Conservation (phyloP, 176 grass and related monocot genomes). For the Thinopyrum elongatum region DNA sequence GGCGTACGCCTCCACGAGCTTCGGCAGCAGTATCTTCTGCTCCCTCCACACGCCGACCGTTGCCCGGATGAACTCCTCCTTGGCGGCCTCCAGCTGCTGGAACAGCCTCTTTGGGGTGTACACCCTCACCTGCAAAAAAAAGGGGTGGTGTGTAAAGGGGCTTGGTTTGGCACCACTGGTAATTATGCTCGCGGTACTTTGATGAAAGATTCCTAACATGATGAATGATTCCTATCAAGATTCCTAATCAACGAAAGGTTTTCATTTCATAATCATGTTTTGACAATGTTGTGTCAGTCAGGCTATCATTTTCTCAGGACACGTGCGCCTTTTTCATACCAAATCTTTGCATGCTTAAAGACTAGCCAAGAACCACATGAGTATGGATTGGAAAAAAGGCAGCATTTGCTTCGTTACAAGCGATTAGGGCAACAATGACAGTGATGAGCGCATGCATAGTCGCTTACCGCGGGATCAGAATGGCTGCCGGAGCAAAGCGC, state of each 20-base stretch:
- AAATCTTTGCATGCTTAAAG: constrained; percentile 21
- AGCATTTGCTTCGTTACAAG: constrained; percentile 16
- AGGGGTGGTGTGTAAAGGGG: constrained; percentile 5
- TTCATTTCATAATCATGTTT: constrained; percentile 26
- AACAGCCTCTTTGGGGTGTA: constrained; percentile 74
- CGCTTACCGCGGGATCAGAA: constrained; percentile 97
- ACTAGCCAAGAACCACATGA: constrained; percentile 20
- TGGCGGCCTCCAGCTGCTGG: constrained; percentile 82
- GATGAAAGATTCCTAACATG: constrained; percentile 39
- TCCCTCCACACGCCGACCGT: constrained; percentile 86
- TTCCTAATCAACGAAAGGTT: constrained; percentile 48
- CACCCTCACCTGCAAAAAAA: constrained; percentile 63
- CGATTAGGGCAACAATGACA: constrained; percentile 2
- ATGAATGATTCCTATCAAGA: constrained; percentile 46
- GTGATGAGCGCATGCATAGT: background rate
- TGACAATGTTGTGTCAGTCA: constrained; percentile 12
- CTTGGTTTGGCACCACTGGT: constrained; percentile 25
- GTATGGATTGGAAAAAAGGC: constrained; percentile 28
- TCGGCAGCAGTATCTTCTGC: constrained; percentile 86
- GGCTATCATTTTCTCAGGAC: constrained; percentile 13
- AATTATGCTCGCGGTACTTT: constrained; percentile 43
- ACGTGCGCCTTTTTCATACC: constrained; percentile 39
- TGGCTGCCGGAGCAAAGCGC: constrained; percentile 98
- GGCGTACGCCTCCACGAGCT: constrained; percentile 67
- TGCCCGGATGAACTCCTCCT: constrained; percentile 88